Percentiles rank a stretch among this genome's conserved stretches.
phyloP scores from a whole-genome alignment of 352 stramenopile genomes.

The Globisporangium alternatum region DNA sequence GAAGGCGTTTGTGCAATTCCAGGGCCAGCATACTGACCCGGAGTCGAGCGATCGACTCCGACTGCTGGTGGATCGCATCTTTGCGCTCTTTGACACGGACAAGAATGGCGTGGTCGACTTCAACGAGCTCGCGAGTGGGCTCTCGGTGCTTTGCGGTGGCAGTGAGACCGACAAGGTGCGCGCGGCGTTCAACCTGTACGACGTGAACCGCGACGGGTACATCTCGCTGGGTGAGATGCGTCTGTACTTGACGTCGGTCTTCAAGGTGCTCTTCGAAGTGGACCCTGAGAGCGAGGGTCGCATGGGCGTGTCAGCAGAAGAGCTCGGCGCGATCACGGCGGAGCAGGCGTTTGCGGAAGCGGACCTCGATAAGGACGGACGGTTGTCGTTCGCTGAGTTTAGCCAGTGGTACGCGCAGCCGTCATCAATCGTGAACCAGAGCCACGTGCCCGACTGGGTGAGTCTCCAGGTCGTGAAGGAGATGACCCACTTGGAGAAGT shows the following conservation, averaged over 20 bases:
- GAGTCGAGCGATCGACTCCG: constrained; percentile 41
- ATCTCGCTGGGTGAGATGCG: constrained; percentile 86
- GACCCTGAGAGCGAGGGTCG: constrained; percentile 55
- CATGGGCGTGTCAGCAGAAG: constrained; percentile 68
- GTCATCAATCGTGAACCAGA: constrained; percentile 25
- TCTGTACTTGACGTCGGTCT: constrained; percentile 80
- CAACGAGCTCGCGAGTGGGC: constrained; percentile 69
- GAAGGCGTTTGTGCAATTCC: constrained; percentile 59
- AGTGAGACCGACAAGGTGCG: constrained; percentile 69
- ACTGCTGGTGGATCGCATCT: constrained; percentile 73
- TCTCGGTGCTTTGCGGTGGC: constrained; percentile 78
- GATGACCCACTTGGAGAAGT: constrained; percentile 84
- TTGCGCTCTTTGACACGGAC: constrained; percentile 82
- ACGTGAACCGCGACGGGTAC: constrained; percentile 84
- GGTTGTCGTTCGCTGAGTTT: constrained; percentile 84
- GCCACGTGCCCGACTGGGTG: constrained; percentile 54
- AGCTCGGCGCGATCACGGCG: constrained; percentile 70
- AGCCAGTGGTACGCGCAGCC: constrained; percentile 73
- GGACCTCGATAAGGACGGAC: constrained; percentile 71
- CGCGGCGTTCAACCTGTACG: constrained; percentile 85
- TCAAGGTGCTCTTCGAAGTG: constrained; percentile 86
- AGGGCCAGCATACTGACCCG: constrained; percentile 22
- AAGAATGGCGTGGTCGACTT: constrained; percentile 79
- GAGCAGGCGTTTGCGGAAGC: constrained; percentile 82
- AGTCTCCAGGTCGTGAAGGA: constrained; percentile 77